Base-by-base conservation (phyloP, 805 yeast species). In the Yamadazyma olivae region DNA sequence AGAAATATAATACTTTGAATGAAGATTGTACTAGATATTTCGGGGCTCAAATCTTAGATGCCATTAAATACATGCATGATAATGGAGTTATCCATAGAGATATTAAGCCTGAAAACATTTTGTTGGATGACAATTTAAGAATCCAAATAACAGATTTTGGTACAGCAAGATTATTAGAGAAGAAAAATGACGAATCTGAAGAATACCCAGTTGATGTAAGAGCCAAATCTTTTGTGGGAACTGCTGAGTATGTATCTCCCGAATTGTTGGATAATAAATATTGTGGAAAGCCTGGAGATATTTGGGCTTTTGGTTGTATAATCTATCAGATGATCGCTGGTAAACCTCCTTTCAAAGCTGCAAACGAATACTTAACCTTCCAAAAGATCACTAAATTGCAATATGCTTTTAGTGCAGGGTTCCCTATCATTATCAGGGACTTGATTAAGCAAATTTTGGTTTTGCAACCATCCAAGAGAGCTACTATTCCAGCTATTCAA, bases 191-290 rank as follows among this genome's bases (percentile, higher is more conserved):
- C 33, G 67, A 50, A 32, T 59, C 69, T n/a, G 79, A 74, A 25
- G 64, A 59, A 7, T 83, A 78, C 50, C 89, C 90, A 7, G 51
- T 71, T 12, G 83, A 83, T 49, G 77, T 79, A 1, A 70, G 79
- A 48, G 89, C 93, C 5, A 81, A 75, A 45, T 84, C 93, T 0
- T 85, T 85, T 61, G 95, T 85, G 19, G 95, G 95, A 3, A 84
- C 99, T 1, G 98, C 98, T 0, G 56, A 51, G 32, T 51, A 51
- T 29, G 56, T 84, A 5, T 81, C 90, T 0, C 95, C 95, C 0
- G 95, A 85, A 50, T 61, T 85, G 25, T 63, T 85, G 40, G 86
- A 81, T 44, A 84, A 75, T 50, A 84, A 83, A 49, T 81, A 77
- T 47, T 72, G 79, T 48, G 81, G 82, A 4, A 75, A 75, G 43